Conservation (phyloP, 1,284 basidiomycete genomes). For the Anthracocystis panici-leucophaei region DNA sequence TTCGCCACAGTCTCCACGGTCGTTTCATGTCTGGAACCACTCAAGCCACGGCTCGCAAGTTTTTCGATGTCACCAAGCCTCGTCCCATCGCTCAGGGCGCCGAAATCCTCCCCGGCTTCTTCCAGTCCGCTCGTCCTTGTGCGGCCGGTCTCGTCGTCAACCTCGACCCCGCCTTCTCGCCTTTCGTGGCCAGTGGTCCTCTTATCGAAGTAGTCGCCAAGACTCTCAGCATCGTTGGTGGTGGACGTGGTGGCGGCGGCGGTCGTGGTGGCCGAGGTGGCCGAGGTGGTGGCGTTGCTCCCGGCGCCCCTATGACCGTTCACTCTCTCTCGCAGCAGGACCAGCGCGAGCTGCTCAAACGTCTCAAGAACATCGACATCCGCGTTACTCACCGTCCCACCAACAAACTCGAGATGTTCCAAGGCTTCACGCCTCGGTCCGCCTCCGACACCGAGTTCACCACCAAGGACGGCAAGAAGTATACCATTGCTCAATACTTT, state of each 20-base stretch:
- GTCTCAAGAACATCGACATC: conserved; percentile 43
- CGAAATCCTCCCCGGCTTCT: conserved; percentile 56
- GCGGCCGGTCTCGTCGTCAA: conserved; percentile 57
- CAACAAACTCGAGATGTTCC: conserved; percentile 51
- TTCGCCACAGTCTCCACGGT: conserved; percentile 21
- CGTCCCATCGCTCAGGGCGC: conserved; percentile 49
- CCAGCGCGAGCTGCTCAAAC: conserved; percentile 49
- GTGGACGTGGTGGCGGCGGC: conserved; percentile 42
- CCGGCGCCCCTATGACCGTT: conserved; percentile 7
- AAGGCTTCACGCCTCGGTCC: conserved; percentile 42
- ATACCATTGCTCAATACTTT: conserved; percentile 44
- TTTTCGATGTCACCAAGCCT: conserved; percentile 43
- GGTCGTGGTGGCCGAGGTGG: conserved; percentile 49
- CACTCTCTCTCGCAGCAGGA: conserved; percentile 24
- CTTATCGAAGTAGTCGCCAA: conserved; percentile 46
- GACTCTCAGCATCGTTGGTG: conserved; percentile 37
- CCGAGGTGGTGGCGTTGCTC: conserved; percentile 12
- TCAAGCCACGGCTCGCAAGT: conserved; percentile 45
- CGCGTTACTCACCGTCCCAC: conserved; percentile 50
- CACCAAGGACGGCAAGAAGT: conserved; percentile 28
- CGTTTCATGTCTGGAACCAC: conserved; percentile 35
- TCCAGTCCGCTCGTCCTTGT: conserved; percentile 57
- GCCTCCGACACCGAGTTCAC: conserved; percentile 42
- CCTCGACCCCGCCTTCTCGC: conserved; percentile 56
- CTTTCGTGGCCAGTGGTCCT: conserved; percentile 48